Evolutionary conservation across 2,329 filamentous ascomycete species (phyloP), one percentile per base, ranked within the genome.

Genomic region (Trichocomaceae sp.): DNA sequence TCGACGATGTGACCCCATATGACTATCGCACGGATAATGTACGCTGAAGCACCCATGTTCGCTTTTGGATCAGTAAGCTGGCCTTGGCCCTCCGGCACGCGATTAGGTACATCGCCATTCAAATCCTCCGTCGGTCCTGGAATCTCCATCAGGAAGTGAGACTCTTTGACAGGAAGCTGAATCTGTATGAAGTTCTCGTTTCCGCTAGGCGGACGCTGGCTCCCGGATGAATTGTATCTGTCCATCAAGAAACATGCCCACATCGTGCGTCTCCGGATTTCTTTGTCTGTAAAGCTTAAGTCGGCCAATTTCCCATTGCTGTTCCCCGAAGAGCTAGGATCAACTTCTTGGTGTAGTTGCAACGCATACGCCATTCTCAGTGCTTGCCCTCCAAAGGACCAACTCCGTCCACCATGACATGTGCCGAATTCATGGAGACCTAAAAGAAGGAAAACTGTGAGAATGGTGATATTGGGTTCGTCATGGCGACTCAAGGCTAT

Each of bases 161-260:
- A 85, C 69, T 99, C 93, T 66, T 88, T 91, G 63, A 96, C 88
- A 0, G 93, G 93, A 22, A 99, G 75, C 60, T 93, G 92, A 15
- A 96, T 89, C 61, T 90, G 86, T 58, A 97, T 81, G 54, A 88
- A 89, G 61, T 93, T 88, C 69, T 96, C 90, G 61, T 88, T 86
- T 53, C 96, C 86, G 62, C 96, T 96, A 52, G 90, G 88, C 19
- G 93, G 93, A 37, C 92, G 82, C 64, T 96, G 91, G 2, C 90
- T 95, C 1, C 93, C 92, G 1, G 91, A 96, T 0, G 92, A 96
- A 71, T 95, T 96, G 76, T 96, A 96, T 0, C 92, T 84, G 68
- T 99, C 93, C 91, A 97, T 96, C 55, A 96, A 72, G 65, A 96
- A 96, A 67, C 92, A 97, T 12, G 91, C 88, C 93, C 93, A 99